These are phyloP conservation scores for Cryphonectria nitschkei DNA, from an alignment of 2,329 filamentous ascomycete genomes.

Conservation along the genomic window DNA sequence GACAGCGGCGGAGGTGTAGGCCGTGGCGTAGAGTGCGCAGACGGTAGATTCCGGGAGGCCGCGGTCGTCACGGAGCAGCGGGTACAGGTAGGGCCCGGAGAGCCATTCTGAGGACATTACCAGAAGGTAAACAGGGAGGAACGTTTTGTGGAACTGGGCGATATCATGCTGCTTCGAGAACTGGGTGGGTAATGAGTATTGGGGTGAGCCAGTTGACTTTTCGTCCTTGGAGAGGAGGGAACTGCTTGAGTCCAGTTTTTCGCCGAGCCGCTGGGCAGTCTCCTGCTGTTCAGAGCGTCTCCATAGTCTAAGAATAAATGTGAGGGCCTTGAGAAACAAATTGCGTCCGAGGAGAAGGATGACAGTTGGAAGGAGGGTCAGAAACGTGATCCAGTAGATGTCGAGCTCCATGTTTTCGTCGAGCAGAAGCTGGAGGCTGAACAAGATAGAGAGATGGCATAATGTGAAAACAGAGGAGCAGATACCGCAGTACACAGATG, in stretches of 20 bases:
- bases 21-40: constrained; percentile 29
- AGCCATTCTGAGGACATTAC: constrained; percentile 32
- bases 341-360: constrained; percentile 23
- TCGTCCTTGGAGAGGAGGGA: not conserved
- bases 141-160: constrained; percentile 19
- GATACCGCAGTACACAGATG: not conserved
- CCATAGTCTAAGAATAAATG: constrained; percentile 15
- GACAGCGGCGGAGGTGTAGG: constrained; percentile 30
- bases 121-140: constrained; percentile 30
- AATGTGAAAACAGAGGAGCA: not conserved
- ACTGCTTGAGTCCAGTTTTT: not conserved
- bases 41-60: constrained; percentile 28
- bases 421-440: not conserved
- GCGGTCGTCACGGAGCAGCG: constrained; percentile 31
- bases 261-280: not conserved
- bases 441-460: not conserved
- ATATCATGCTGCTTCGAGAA: not conserved
- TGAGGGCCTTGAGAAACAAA: constrained; percentile 14
- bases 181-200: not conserved
- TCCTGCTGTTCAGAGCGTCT: constrained; percentile 4
- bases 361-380: constrained; percentile 28
- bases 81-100: constrained; percentile 28
- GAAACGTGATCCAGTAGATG: constrained; percentile 30
- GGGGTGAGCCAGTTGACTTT: not conserved
- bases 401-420: constrained; percentile 27